Conservation (phyloP, 371 early-diverging fungal species). For the Antonospora locustae region DNA sequence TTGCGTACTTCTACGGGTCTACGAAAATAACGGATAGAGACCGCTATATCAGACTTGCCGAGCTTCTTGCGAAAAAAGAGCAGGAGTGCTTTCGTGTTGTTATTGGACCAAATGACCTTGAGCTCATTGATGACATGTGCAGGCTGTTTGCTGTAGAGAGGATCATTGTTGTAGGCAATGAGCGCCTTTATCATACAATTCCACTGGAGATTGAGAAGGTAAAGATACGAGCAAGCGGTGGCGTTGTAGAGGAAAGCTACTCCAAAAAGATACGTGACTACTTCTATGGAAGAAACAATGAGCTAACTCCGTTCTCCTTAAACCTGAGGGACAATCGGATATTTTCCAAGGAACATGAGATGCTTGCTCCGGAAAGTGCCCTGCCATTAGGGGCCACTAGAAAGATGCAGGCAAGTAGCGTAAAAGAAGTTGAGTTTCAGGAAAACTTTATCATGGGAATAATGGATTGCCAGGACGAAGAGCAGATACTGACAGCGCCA, state of each 20-base stretch:
- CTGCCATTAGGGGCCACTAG: conserved; percentile 50
- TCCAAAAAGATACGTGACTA: conserved; percentile 44
- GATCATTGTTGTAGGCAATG: conserved; percentile 47
- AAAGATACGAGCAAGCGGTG: conserved; percentile 18
- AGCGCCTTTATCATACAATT: conserved; percentile 42
- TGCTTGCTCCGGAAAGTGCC: conserved; percentile 51
- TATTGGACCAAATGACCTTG: conserved; percentile 21
- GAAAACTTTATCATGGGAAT: conserved; percentile 48
- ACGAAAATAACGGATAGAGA: conserved; percentile 41
- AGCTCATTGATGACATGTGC: conserved; percentile 23
- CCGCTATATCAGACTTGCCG: conserved; percentile 17
- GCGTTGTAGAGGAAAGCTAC: conserved; percentile 36
- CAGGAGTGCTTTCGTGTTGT: conserved; percentile 35
- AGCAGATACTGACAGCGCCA: conserved; percentile 44
- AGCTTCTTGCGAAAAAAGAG: conserved; percentile 21
- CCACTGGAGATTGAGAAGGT: conserved; percentile 17
- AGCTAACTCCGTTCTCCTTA: conserved; percentile 39
- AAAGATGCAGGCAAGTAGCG: conserved; percentile 34
- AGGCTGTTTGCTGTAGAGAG: conserved; percentile 31
- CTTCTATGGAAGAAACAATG: conserved; percentile 51
- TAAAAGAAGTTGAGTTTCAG: conserved; percentile 22
- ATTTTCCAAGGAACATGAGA: conserved; percentile 52
- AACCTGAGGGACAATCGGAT: conserved; percentile 36
- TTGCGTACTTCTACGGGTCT: conserved; percentile 40
- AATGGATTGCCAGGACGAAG: conserved; percentile 42